These are phyloP conservation scores for Trichosporon coremiiforme DNA, from an alignment of 1,284 basidiomycete species.

Conservation along the genomic window DNA sequence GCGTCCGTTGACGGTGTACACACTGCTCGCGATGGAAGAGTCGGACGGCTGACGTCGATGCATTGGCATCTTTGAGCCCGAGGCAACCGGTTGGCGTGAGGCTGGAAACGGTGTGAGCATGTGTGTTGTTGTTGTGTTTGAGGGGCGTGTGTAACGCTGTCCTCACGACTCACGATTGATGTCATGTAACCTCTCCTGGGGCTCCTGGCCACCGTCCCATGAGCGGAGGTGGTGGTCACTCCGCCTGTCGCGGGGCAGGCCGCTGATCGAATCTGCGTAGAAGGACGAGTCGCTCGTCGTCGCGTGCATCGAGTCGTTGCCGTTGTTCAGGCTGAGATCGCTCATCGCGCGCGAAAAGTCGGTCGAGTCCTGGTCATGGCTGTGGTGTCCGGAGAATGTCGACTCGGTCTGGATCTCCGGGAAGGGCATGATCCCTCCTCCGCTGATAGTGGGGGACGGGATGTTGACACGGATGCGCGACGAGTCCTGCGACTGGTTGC, in stretches of 20 bases:
- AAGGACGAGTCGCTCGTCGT: background rate
- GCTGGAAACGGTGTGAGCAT: constrained; percentile 4
- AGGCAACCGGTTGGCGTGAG: background rate
- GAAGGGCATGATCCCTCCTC: constrained; percentile 23
- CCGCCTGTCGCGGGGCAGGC: constrained; percentile 9
- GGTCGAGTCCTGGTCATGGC: constrained; percentile 4
- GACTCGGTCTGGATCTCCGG: constrained; percentile 19
- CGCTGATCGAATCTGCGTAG: background rate
- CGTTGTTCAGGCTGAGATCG: constrained; percentile 8
- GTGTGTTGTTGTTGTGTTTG: background rate
- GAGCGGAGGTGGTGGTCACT: constrained; percentile 34
- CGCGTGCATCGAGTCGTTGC: constrained; percentile 7
- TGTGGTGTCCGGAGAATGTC: background rate
- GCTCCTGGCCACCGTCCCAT: constrained; percentile 24
- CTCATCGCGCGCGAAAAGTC: constrained; percentile 21
- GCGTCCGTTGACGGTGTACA: constrained; percentile 39
- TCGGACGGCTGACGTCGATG: constrained; percentile 53
- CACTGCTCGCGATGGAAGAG: constrained; percentile 50
- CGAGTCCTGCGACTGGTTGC: background rate
- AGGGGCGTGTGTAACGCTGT: constrained; percentile 23
- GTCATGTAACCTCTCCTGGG: constrained; percentile 18
- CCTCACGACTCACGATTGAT: constrained; percentile 1
- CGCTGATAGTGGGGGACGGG: constrained; percentile 23
- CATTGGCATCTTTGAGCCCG: constrained; percentile 19
- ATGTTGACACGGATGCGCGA: constrained; percentile 27